Base-by-base conservation (phyloP, 164 flowering plant genomes). In the Amborella trichopoda region DNA sequence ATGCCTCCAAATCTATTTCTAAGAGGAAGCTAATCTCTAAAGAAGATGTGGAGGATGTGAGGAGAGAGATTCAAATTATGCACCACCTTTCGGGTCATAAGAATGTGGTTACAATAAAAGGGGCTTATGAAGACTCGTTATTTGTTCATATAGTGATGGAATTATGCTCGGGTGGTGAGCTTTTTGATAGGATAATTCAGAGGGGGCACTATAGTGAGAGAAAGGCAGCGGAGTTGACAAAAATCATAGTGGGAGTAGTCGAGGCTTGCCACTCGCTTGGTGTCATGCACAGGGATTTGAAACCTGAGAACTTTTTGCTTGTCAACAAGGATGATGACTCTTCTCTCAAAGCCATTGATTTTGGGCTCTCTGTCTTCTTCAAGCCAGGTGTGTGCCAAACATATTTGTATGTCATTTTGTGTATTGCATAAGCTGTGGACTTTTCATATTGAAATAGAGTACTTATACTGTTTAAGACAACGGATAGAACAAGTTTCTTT, bases 31-130 rank as follows among this genome's bases (percentile, higher is more conserved):
- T 85, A 61, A 82, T 85, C 34, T 73, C 86, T 19, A 82, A 62
- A 60, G 91, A 85, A 57, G 95, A 85, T 47, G 78, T 85, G 19
- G 95, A 85, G 49, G 95, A 85, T 62, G 95, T 85, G 33, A 57
- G 88, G 58, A 73, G 95, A 68, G 95, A 85, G 61, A 85, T 85
- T 68, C 91, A 85, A 74, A 85, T 85, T 65, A 85, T 85, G 95
- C 95, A 85, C 67, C 95, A 85, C 66, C 72, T 85, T 51, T 79
- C 91, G 0, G 95, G 95, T 55, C 95, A 85, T 52, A 80, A 69
- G 50, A 72, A 82, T 43, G 78, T 85, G 48, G 95, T 85, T 37
- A 76, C 76, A 0, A 85, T 85, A 21, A 85, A 80, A 62, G 95
- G 95, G 26, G 91, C 95, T 2, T 85, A 70, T 49, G 95, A 85